These are phyloP conservation scores for Plasmodium yoelii DNA, from an alignment of 169 alveolate genomes.

Conservation along the genomic window DNA sequence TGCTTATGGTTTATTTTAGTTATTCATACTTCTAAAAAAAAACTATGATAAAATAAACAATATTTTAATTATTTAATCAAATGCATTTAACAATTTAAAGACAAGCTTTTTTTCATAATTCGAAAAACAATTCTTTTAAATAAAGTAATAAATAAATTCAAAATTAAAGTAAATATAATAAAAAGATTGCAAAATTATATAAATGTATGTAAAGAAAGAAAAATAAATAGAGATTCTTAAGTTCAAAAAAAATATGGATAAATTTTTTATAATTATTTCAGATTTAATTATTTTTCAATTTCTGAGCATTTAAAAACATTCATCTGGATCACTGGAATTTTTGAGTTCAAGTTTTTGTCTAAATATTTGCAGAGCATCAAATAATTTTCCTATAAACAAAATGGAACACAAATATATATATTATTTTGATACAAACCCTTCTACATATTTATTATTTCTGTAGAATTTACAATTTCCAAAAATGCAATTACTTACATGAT, in stretches of 20 bases:
- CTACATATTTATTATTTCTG: background rate
- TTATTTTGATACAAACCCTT: background rate
- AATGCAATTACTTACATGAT: slow-evolving; percentile 20
- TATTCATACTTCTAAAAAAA: background rate
- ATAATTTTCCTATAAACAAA: slow-evolving; percentile 54
- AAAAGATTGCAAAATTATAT: background rate
- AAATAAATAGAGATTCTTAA: slow-evolving; percentile 2
- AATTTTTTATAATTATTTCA: slow-evolving; percentile 3
- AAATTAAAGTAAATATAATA: slow-evolving; percentile 5
- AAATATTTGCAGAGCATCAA: slow-evolving; percentile 21
- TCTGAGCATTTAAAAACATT: slow-evolving; percentile 35
- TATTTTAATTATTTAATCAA: background rate
- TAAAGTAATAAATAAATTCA: background rate
- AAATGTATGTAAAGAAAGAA: background rate
- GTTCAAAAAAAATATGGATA: background rate
- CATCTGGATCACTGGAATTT: slow-evolving; percentile 49
- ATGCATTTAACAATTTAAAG: slow-evolving; percentile 4
- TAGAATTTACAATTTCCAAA: background rate
- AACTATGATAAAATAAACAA: background rate
- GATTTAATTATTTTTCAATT: slow-evolving; percentile 2
- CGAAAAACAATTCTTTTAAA: background rate
- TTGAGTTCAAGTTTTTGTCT: slow-evolving; percentile 52
- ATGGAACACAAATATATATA: background rate
- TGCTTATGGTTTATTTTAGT: background rate
- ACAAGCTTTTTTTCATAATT: slow-evolving; percentile 5